Evolutionary conservation across 257 asterid species (phyloP).

Genomic region (Solanum dulcamara): DNA sequence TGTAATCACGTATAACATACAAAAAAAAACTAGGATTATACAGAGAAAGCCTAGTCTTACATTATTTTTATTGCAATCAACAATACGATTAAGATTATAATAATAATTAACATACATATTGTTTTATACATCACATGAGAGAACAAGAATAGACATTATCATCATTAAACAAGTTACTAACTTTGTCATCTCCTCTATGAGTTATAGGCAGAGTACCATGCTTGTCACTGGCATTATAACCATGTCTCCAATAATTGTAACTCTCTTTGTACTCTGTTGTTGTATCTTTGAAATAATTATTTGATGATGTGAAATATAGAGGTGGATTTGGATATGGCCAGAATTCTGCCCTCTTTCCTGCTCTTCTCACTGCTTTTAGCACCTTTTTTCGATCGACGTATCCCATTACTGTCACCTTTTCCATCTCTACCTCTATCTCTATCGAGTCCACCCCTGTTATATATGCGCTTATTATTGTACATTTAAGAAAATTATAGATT

Average conservation of each 20-base stretch:
- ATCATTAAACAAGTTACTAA: constrained; percentile 81
- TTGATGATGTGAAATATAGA: constrained; percentile 54
- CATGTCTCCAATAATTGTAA: constrained; percentile 91
- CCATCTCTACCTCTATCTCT: constrained; percentile 54
- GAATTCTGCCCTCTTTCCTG: constrained; percentile 88
- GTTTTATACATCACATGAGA: constrained; percentile 34
- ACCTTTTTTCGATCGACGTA: constrained; percentile 83
- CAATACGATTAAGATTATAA: neutral
- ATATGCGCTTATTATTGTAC: neutral
- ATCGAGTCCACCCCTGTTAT: constrained; percentile 61
- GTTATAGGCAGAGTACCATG: constrained; percentile 55
- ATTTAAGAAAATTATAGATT: neutral
- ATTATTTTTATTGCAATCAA: neutral
- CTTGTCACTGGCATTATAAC: constrained; percentile 54
- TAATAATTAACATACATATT: neutral
- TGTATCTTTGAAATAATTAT: constrained; percentile 60
- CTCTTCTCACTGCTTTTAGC: constrained; percentile 67
- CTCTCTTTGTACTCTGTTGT: constrained; percentile 61
- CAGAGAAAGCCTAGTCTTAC: rapidly evolving
- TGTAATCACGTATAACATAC: neutral
- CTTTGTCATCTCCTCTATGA: constrained; percentile 86
- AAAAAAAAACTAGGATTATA: neutral
- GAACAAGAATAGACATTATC: constrained; percentile 81
- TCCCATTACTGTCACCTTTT: constrained; percentile 67
- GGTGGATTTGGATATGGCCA: constrained; percentile 89